Base-by-base conservation (phyloP, 805 yeast species). In the Starmera quercuum region DNA sequence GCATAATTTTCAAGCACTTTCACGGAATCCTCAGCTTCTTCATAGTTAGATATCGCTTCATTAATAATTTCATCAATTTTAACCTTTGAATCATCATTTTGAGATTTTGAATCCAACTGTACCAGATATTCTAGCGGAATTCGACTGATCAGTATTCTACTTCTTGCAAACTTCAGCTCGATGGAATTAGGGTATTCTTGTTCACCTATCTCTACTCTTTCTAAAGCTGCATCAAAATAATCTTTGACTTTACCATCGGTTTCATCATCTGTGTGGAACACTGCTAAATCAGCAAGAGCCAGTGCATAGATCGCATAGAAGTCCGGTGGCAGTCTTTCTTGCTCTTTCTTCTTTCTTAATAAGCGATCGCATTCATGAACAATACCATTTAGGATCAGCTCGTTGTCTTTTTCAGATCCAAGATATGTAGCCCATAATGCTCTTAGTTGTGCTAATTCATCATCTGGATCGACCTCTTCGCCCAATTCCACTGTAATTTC, bases 301-400 rank as follows among this genome's bases (percentile, higher is more conserved):
- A 75, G 59, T 0, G 86, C 88, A 56, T 87, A 90, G 20, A 83
- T 73, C 5, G 80, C 63, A 50, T 83, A 81, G 53, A 87, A 83
- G 29, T 63, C 65, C 23, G 71, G 73, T 19, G 70, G 66, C 19
- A 71, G 37, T 33, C 43, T 40, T 16, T 39, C 37, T 38, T 52
- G 45, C 19, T 49, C 52, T 6, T 36, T 38, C 25, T 50, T 43
- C 29, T 51, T 42, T 51, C 88, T 66, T 42, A 87, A 64, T 22
- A 86, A 54, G 32, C 94, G 61, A 49, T 90, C 96, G 61, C 95
- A 83, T 53, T 90, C 97, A 47, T 88, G 95, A n/a, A 90, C 71
- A 5, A 88, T 69, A 17, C 96, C 97, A 48, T 87, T 83, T 37
- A 83, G 53, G 23, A 83, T 68, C 39, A 77, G 58, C 49, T 79